Base-by-base conservation (phyloP, 331 rosid species). In the Arachis monticola region DNA sequence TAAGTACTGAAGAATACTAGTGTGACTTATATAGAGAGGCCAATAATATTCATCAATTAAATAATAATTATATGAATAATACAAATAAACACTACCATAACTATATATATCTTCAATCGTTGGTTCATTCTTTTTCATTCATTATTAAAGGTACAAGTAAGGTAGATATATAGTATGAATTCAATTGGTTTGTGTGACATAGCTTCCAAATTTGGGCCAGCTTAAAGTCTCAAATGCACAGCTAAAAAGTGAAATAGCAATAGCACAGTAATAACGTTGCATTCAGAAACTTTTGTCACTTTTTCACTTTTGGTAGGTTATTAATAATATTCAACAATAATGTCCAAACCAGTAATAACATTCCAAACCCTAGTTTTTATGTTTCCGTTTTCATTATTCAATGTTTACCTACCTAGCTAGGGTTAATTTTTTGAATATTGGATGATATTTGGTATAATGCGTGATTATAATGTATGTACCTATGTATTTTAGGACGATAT, bases 231-330 rank as follows among this genome's bases (percentile, higher is more conserved):
- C 17, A 13, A 47, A 5, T 1, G 9, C 77, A 5, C 8, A 57
- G 9, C 77, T 69, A 67, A 58, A 68, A 63, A 77, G 56, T 42
- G 44, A 41, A 38, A 8, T 35, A 66, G n/a, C 30, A 13, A 65
- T 67, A 40, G 30, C 64, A 64, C 48, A 38, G 60, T 62, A 64
- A 44, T 50, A 44, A 35, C 2, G 42, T 63, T 62, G 56, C 61
- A 64, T 70, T 56, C 8, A 32, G 31, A 50, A 44, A 50, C 38
- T n/a, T 42, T 62, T 31, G 38, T 64, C 53, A 2, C 55, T 42
- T 40, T 27, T 13, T 64, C 46, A 22, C 55, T 13, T 69, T 70
- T 22, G 35, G 52, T 40, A 35, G 38, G 38, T 35, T 35, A 35
- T 35, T 27, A n/a, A n/a, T n/a, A n/a, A n/a, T n/a, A n/a, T n/a